phyloP scores from a whole-genome alignment of 1,284 basidiomycete genomes.

The Gymnopus androsaceus region DNA sequence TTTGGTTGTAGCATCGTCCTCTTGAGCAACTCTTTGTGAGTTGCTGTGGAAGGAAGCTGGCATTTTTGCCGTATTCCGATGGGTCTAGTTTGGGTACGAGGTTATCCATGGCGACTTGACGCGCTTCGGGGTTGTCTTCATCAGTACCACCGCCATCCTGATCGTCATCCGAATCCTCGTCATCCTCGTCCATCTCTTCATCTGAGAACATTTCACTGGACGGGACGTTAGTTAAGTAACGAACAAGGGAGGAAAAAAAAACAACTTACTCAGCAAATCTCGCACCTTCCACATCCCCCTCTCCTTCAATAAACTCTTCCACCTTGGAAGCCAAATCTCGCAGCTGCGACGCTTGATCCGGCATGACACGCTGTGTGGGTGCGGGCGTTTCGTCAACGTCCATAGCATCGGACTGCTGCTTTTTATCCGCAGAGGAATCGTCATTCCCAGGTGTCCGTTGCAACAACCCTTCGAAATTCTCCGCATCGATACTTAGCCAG shows the following conservation, averaged over 20 bases:
- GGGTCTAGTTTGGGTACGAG: conserved; percentile 71
- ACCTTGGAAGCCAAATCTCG: conserved; percentile 82
- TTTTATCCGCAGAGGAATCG: too few relatives aligned
- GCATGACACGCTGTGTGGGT: conserved; percentile 52
- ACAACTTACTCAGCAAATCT: conserved; percentile 80
- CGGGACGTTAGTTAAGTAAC: conserved; percentile 9
- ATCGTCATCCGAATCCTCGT: too few relatives aligned
- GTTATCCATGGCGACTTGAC: conserved; percentile 66
- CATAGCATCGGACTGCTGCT: conserved; percentile 39
- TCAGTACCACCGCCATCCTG: conserved; percentile 40
- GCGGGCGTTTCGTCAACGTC: conserved; percentile 51
- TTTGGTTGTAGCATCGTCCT: conserved; percentile 40
- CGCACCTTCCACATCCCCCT: conserved; percentile 87
- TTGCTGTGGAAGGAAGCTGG: conserved; percentile 66
- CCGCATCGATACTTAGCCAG: conserved; percentile 71
- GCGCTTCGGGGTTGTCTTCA: conserved; percentile 38
- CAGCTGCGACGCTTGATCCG: conserved; percentile 70
- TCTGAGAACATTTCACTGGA: conserved; percentile 63
- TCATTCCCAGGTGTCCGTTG: conserved; percentile 26
- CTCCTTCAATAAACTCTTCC: conserved; percentile 82
- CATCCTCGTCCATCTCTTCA: conserved; percentile 50
- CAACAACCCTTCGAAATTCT: conserved; percentile 66
- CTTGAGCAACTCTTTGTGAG: conserved; percentile 65
- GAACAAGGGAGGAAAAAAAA: conserved; percentile 9
- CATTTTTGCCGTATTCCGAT: conserved; percentile 80